Conservation (phyloP, 176 grass and related monocot species). For the Chrysopogon serrulatus region DNA sequence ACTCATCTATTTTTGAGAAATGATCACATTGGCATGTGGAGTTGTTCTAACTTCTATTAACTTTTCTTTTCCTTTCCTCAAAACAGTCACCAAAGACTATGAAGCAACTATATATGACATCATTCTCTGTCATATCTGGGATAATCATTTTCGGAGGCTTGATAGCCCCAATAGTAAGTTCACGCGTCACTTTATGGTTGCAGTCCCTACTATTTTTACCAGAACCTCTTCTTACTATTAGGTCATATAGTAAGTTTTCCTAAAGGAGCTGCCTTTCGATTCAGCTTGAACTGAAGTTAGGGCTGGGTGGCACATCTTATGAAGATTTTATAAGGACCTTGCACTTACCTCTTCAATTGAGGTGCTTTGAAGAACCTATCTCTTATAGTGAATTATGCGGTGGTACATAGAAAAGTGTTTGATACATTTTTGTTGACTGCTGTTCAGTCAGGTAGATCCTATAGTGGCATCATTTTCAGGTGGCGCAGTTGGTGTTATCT, state of each 20-base stretch:
- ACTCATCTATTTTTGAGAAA: background rate
- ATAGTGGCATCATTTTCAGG: conserved; percentile 96
- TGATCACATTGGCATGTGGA: background rate
- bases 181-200: background rate
- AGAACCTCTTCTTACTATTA: conserved; percentile 1
- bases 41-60: background rate
- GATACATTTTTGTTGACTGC: background rate
- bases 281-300: conserved; percentile 95
- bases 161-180: conserved; percentile 77
- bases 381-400: background rate
- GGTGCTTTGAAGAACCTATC: conserved; percentile 29
- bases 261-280: background rate
- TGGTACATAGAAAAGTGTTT: conserved; percentile 13
- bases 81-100: conserved; percentile 90
- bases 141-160: conserved; percentile 91
- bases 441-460: conserved; percentile 87
- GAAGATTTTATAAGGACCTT: conserved; percentile 84
- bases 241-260: background rate
- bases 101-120: conserved; percentile 89
- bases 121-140: conserved; percentile 73
- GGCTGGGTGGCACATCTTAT: conserved; percentile 87
- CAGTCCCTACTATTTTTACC: background rate
- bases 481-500: conserved; percentile 85
- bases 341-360: conserved; percentile 89
- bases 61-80: conserved; percentile 11